phyloP scores from a whole-genome alignment of 805 yeast genomes.

The Metschnikowia reukaufii region DNA sequence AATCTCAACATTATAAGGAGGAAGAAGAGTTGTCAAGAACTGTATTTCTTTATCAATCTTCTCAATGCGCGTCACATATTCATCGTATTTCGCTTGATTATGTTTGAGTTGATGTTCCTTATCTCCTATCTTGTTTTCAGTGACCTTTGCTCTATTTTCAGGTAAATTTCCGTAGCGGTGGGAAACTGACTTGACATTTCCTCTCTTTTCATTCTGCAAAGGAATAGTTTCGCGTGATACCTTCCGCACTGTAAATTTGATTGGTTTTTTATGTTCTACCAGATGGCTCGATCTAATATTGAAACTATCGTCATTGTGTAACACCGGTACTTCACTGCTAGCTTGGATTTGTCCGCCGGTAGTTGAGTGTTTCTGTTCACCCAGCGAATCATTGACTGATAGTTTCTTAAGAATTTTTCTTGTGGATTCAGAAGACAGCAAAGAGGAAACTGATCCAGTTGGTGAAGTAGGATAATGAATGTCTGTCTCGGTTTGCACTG shows the following conservation, averaged over 20 bases:
- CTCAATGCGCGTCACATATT: conserved; percentile 28
- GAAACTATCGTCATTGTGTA: not conserved
- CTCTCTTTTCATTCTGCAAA: not conserved
- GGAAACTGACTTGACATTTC: conserved; percentile 1
- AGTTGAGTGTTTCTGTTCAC: not conserved
- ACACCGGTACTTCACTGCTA: not conserved
- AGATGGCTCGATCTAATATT: not conserved
- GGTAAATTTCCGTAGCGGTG: conserved; percentile 22
- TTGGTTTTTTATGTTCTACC: conserved; percentile 14
- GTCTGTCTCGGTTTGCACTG: not conserved
- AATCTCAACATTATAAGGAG: conserved; percentile 45
- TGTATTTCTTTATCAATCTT: conserved; percentile 42
- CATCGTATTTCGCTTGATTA: conserved; percentile 36
- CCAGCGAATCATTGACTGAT: conserved; percentile 7
- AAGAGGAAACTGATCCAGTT: conserved; percentile 13
- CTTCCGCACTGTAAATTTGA: conserved; percentile 23
- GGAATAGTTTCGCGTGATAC: conserved; percentile 17
- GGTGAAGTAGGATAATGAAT: conserved; percentile 4
- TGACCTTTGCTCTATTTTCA: conserved; percentile 15
- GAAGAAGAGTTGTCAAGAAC: conserved; percentile 39
- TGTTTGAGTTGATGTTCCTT: conserved; percentile 16
- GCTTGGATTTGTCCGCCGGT: not conserved
- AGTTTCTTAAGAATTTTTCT: conserved; percentile 16
- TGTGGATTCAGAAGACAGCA: conserved; percentile 21
- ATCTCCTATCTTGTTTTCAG: conserved; percentile 13